Base-by-base conservation (phyloP, 345 rosid species). In the Eucalyptus tenuipes region DNA sequence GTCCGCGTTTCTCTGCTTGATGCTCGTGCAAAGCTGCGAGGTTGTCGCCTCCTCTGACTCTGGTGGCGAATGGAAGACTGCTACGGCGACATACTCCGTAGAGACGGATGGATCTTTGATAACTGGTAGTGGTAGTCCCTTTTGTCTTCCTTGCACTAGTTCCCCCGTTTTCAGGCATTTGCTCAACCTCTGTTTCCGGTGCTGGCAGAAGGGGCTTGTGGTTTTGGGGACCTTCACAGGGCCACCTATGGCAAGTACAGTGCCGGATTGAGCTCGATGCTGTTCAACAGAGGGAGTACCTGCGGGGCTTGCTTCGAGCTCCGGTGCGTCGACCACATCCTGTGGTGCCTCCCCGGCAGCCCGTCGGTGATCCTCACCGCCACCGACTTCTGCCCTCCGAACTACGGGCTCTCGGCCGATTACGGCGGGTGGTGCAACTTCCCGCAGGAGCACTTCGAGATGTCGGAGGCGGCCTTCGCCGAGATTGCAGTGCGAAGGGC, bases 371-470 rank as follows among this genome's bases (percentile, higher is more conserved):
- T 94, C 84, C 97, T 97, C 85, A 95, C 99, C 1, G 97, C 98
- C 91, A 97, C 99, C 18, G 97, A 97, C 91, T 97, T 97, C 90
- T 97, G 99, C 84, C 97, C 99, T 88, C 99, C 99, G 7, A 97
- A 97, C 90, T 93, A 93, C 33, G 99, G 97, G 25, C 96, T 97
- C 49, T 93, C 97, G 3, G 88, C 96, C 10, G 99, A 95, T 88
- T 96, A 94, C 80, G 98, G 99, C 57, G 99, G 99, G 71, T 95
- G 98, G 97, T 97, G 99, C 90, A 97, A 97, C 92, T 95, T 95
- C 88, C 99, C 99, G 20, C 97, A 94, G 88, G 93, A 95, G 88
- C 99, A 97, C 88, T 97, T 97, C 82, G 99, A 96, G 91, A 93
- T 97, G 94, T 96, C 99, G 10, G 96, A 94, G 93, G 94, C 95